phyloP scores from a whole-genome alignment of 208 protist genomes.

The Acanthamoeba divionensis region DNA sequence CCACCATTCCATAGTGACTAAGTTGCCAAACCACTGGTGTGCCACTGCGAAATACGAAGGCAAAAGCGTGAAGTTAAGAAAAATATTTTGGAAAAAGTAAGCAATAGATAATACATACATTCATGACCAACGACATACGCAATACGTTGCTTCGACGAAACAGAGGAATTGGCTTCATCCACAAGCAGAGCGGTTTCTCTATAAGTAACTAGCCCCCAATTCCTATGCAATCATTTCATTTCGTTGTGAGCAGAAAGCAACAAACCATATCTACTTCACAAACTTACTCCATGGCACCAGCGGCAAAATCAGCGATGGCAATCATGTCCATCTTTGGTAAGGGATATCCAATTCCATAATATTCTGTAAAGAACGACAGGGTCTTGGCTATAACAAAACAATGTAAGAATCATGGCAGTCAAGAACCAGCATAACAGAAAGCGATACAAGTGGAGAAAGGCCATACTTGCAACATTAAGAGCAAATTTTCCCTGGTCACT shows the following conservation, averaged over 20 bases:
- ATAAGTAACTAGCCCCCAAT: constrained; percentile 95
- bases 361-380: constrained; percentile 32
- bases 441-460: neutral
- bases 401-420: neutral
- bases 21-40: constrained; percentile 97
- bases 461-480: constrained; percentile 80
- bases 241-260: constrained; percentile 5
- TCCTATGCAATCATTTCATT: constrained; percentile 74
- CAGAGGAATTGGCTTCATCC: constrained; percentile 59
- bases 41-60: constrained; percentile 70
- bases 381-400: neutral
- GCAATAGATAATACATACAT: neutral
- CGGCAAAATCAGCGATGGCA: constrained; percentile 41
- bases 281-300: constrained; percentile 88
- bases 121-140: constrained; percentile 76
- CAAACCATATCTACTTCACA: neutral
- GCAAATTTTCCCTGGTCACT: constrained; percentile 80
- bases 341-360: constrained; percentile 65
- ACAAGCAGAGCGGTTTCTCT: constrained; percentile 82
- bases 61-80: constrained; percentile 53
- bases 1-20: constrained; percentile 97
- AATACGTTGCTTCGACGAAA: constrained; percentile 47
- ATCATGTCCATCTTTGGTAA: constrained; percentile 75
- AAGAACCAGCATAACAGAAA: neutral
- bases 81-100: neutral